These are phyloP conservation scores for Kluyveromyces siamensis DNA, from an alignment of 805 yeast genomes.

Conservation along the genomic window DNA sequence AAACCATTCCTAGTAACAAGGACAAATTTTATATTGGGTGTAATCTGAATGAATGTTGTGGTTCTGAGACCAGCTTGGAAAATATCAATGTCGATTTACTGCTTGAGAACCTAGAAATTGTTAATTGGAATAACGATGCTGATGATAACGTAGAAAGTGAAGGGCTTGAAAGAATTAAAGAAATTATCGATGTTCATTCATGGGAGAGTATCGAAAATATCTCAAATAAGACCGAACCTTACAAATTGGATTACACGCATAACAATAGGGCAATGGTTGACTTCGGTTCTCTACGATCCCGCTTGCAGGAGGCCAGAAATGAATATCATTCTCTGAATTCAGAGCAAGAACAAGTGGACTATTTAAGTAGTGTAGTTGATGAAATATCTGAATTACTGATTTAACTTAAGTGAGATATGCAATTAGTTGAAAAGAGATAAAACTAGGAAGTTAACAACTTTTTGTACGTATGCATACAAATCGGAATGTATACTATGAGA, in stretches of 20 bases:
- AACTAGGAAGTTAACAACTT: constrained; percentile 7
- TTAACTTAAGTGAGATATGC: neutral
- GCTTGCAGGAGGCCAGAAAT: constrained; percentile 13
- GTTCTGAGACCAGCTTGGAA: neutral
- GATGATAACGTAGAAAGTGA: constrained; percentile 37
- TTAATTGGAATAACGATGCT: constrained; percentile 26
- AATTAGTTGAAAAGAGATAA: neutral
- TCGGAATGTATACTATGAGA: constrained; percentile 20
- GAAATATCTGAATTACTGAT: constrained; percentile 10
- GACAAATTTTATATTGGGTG: neutral
- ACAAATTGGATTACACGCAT: neutral
- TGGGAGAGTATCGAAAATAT: constrained; percentile 31
- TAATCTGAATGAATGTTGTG: neutral
- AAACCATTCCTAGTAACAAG: neutral
- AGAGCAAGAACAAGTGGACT: constrained; percentile 10
- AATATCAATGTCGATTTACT: constrained; percentile 4
- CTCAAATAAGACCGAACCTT: too few species aligned
- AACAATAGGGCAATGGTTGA: constrained; percentile 5
- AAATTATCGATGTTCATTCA: constrained; percentile 39
- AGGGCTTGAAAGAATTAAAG: constrained; percentile 37
- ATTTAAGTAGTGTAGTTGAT: constrained; percentile 19
- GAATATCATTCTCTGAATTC: constrained; percentile 8
- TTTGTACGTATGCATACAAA: constrained; percentile 17
- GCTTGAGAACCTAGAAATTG: constrained; percentile 32
- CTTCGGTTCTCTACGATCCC: neutral